Evolutionary conservation across 352 stramenopile genomes (phyloP), one percentile per base, ranked within the genome.

Genomic region (Phytophthora megakarya): DNA sequence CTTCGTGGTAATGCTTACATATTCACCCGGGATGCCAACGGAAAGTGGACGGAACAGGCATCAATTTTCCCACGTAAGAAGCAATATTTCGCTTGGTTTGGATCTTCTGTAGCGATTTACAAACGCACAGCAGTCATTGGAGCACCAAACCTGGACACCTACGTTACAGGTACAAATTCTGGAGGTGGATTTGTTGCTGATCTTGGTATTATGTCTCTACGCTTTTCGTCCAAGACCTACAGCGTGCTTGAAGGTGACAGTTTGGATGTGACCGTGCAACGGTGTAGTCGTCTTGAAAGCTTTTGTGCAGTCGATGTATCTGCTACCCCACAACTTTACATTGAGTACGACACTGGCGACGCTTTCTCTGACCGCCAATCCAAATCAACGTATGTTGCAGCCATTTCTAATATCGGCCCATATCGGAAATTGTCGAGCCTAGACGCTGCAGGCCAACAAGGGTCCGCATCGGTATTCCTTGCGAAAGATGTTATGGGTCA

Each of bases 171-270:
- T 11, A 84, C 88, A 51, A 99, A 98, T 66, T 88, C 91, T 16
- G 96, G 96, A 15, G 91, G 93, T n/a, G 96, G 81, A 0, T 90
- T 97, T 42, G 79, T 97, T 13, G 97, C 94, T 51, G 92, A 98
- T 49, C 66, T 98, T 16, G 81, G 82, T 7, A 95, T 98, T 53
- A 43, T 98, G 9, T 84, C 93, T 32, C 70, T 98, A 5, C 65
- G 71, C 1, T 96, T 97, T 33, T 81, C 70, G 3, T 67, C 64
- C 8, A 80, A 73, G 58, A 79, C 66, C 5, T 98, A 97, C 66
- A 86, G 45, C 30, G 88, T 98, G 7, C 68, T 86, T 2, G 95
- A 98, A 83, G 94, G 93, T 26, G 79, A 83, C n/a, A 75, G 71
- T 22, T 48, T 95, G 1, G 75, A 88, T n/a, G 77, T 97, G 18